Conservation (phyloP, 2,329 filamentous ascomycete species). For the Penicillium verrucosum region DNA sequence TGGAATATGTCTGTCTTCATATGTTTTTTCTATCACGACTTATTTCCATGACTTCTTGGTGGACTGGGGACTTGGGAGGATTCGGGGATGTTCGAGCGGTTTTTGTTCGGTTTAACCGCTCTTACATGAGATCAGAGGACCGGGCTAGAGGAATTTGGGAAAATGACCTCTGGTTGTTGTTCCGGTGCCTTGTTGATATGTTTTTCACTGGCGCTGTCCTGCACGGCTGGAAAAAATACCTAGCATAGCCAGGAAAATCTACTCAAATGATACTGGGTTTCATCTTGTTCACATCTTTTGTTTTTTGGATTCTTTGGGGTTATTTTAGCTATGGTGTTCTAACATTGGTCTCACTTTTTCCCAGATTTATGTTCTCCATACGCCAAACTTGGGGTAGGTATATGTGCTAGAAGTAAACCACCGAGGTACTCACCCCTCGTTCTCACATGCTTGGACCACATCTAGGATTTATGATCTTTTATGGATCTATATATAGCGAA, state of each 20-base stretch:
- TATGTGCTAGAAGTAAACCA: background rate
- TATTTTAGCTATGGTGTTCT: background rate
- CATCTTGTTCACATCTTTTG: constrained; percentile 23
- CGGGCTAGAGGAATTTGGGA: constrained; percentile 19
- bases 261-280: constrained; percentile 31
- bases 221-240: constrained; percentile 29
- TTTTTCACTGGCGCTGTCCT: constrained; percentile 27
- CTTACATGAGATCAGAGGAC: constrained; percentile 19
- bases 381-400: background rate
- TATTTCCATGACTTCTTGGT: constrained; percentile 26
- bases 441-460: background rate
- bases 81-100: constrained; percentile 21
- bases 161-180: constrained; percentile 20
- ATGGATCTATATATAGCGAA: background rate
- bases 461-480: too few relatives aligned
- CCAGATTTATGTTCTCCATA: background rate
- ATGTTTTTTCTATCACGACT: constrained; percentile 23
- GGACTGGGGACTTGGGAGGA: constrained; percentile 24
- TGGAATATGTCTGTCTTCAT: constrained; percentile 23
- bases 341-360: background rate
- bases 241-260: constrained; percentile 36
- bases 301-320: background rate
- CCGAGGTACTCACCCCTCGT: background rate
- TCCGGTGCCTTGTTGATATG: constrained; percentile 25
- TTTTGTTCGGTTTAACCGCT: constrained; percentile 15